Base-by-base conservation (phyloP, 2,329 filamentous ascomycete species). In the Sclerotinia trifoliorum region DNA sequence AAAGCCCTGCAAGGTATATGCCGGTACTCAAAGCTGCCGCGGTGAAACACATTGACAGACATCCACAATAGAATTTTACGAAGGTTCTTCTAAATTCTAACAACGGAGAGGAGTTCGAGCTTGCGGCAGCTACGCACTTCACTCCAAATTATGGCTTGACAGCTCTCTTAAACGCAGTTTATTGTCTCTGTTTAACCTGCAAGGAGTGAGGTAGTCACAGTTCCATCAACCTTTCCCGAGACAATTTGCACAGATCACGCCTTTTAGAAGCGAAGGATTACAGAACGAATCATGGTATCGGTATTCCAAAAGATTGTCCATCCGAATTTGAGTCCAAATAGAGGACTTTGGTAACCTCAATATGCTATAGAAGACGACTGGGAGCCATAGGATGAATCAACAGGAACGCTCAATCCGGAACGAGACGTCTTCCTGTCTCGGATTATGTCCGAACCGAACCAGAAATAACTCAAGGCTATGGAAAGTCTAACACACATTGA, bases 1-100 rank as follows among this genome's bases (percentile, higher is more conserved):
- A 32, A 42, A 62, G 46, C 60, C 60, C 60, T 62, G 29, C 60
- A 62, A 62, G 60, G 60, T 51, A 51, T 15, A 63, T 63, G 60
- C 60, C 46, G 46, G 60, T 39, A 62, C 60, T 62, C 15, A 13
- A 29, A 29, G 13, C 51, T 46, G 17, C 60, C 29, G 29, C 29
- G 26, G 11, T 35, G 26, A 61, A 49, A 49, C 29, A 35, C 19
- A 13, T 26, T 24, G 15, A 51, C 32, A 26, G n/a, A 51, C 21
- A 51, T 62, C 60, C 60, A 62, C 46, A 51, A 62, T 39, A 26
- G 58, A 62, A 51, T 15, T 62, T 8, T 44, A 51, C 21, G 46
- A 52, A 63, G 48, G 60, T 42, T 63, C 46, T 39, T 49, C n/a
- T 13, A 21, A 26, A 32, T 51, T 51, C 29, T 51, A 63, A 21